phyloP scores from a whole-genome alignment of 495 filamentous ascomycete genomes.

The Talaromyces liani region DNA sequence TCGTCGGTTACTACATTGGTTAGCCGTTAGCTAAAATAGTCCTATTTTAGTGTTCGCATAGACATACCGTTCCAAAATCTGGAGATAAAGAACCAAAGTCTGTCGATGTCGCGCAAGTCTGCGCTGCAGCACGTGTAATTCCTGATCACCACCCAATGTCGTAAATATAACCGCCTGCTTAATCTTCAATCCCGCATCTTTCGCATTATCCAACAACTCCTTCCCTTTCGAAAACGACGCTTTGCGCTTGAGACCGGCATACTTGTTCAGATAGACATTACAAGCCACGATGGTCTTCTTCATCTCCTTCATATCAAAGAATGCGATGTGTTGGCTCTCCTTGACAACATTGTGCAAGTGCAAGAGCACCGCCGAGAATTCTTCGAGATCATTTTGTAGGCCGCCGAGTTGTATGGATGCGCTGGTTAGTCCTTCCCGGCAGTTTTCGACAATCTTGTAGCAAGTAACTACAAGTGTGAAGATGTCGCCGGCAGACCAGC shows the following conservation, averaged over 20 bases:
- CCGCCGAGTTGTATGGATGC: slow-evolving; percentile 1
- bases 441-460: slow-evolving; percentile 5
- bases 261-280: slow-evolving; percentile 1
- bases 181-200: not conserved
- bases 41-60: not conserved
- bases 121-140: not conserved
- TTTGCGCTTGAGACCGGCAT: not conserved
- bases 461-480: slow-evolving; percentile 5
- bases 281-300: not conserved
- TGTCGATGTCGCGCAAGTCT: slow-evolving; percentile 7
- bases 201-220: not conserved
- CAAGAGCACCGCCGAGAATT: not conserved
- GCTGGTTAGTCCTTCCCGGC: slow-evolving; percentile 7
- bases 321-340: not conserved
- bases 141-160: slow-evolving; percentile 2
- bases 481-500: slow-evolving; percentile 9
- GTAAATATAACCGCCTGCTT: not conserved
- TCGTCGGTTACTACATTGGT: not conserved
- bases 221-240: not conserved
- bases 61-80: slow-evolving; percentile 8
- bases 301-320: slow-evolving; percentile 4
- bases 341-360: not conserved
- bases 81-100: slow-evolving; percentile 5
- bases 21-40: not conserved
- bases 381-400: slow-evolving; percentile 3